Evolutionary conservation across 305 asterid genomes (phyloP), one percentile per base, ranked within the genome.

Genomic region (Rubia occidens): DNA sequence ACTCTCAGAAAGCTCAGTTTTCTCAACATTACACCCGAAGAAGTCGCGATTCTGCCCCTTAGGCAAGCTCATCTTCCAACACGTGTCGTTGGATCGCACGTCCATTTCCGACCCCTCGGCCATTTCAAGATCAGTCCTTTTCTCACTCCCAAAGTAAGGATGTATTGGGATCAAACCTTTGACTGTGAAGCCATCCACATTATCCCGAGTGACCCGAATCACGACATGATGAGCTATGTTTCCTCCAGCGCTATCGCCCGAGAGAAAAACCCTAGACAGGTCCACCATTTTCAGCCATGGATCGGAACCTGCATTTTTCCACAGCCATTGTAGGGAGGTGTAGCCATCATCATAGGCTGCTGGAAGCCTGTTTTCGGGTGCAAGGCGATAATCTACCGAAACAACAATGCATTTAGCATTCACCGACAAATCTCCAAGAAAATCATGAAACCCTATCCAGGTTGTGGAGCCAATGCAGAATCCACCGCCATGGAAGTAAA

Each of bases 401-500:
- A 89, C 18, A 59, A 91, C 69, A 51, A 86, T 82, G 61, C 76
- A 67, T 53, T 71, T 71, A 26, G 92, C 84, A 0, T 69, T 35
- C 29, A 81, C 77, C 1, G 95, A 77, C 20, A 87, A 76, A 74
- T 82, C 83, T 3, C 85, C 89, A 2, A 91, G 78, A 84, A 89
- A 89, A 40, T 63, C 1, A 80, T 91, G 91, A 82, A 86, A 89
- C 35, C 90, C 89, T n/a, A 73, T 74, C 96, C 96, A 89, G 8
- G 91, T 76, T 44, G 97, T 89, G 59, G 96, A 81, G 77, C 95
- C 91, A 51, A 87, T 85, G 80, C 95, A 86, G 70, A 91, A 91
- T 13, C 95, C 96, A 18, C 94, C 96, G 3, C 98, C 98, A 63
- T 91, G 98, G 84, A 91, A 91, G 64, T 91, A 87, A 61, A 86